Conservation (phyloP, 2,329 filamentous ascomycete species). For the Ophidiomyces ophidiicola region DNA sequence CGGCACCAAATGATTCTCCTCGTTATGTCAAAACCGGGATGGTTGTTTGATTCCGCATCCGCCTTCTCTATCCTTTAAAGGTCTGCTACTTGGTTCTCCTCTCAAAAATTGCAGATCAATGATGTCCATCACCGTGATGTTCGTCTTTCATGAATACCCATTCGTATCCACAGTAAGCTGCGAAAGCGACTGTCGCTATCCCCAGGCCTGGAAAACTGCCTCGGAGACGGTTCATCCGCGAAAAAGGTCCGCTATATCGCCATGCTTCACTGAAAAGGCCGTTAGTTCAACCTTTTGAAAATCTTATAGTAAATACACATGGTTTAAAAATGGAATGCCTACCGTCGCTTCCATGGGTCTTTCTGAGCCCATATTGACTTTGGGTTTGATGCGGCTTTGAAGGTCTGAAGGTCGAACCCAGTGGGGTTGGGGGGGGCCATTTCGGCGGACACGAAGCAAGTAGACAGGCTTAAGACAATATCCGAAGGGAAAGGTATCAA, state of each 20-base stretch:
- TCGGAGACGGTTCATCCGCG: constrained; percentile 79
- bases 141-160: constrained; percentile 68
- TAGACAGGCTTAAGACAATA: no score
- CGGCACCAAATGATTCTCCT: no score
- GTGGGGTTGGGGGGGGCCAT: constrained; percentile 60
- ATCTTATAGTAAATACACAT: constrained; percentile 2
- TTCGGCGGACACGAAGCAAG: no score
- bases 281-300: constrained; percentile 19
- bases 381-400: constrained; percentile 57
- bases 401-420: constrained; percentile 78
- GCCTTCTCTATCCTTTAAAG: neutral
- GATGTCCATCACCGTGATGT: constrained; percentile 45
- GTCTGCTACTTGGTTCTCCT: neutral
- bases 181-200: constrained; percentile 83
- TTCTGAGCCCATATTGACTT: constrained; percentile 38
- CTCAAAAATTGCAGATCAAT: neutral
- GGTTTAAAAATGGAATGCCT: constrained; percentile 22
- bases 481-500: no score
- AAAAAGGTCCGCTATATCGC: constrained; percentile 84
- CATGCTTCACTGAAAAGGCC: constrained; percentile 65
- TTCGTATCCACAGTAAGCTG: constrained; percentile 80
- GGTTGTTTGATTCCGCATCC: neutral
- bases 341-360: constrained; percentile 54
- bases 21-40: no score
- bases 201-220: constrained; percentile 78